Evolutionary conservation across 2,329 filamentous ascomycete species (phyloP).

Genomic region (Cordyceps javanica): DNA sequence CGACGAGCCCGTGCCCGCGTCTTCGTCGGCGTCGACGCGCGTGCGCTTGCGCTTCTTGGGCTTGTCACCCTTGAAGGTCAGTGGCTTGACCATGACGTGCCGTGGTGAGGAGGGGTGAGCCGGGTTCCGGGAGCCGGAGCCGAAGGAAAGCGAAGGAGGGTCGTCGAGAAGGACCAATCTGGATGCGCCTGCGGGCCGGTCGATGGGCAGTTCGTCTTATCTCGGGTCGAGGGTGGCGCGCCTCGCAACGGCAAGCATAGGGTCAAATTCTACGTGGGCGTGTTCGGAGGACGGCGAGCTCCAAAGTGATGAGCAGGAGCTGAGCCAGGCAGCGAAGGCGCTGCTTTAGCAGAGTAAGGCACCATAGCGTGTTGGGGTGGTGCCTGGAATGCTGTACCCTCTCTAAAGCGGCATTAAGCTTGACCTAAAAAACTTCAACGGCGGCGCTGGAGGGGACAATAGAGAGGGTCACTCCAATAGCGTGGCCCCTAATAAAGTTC

Average conservation of each 20-base stretch:
- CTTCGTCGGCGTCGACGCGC: slow-evolving; percentile 39
- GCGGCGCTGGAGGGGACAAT: neutral
- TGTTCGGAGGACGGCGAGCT: slow-evolving; percentile 29
- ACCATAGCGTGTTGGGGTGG: too few species aligned
- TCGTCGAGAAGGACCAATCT: neutral
- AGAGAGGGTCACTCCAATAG: neutral
- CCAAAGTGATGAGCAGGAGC: slow-evolving; percentile 15
- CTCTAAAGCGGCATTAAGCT: neutral
- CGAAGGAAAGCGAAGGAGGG: neutral
- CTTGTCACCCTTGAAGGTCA: slow-evolving; percentile 96
- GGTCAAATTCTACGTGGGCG: too few species aligned
- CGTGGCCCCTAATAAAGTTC: neutral
- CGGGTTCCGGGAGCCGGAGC: neutral
- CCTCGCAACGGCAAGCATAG: slow-evolving; percentile 7
- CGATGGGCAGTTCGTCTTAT: neutral
- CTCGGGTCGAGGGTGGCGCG: neutral
- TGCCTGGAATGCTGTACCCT: neutral
- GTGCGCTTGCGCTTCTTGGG: slow-evolving; percentile 90
- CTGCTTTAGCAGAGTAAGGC: neutral
- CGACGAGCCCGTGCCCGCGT: slow-evolving; percentile 36
- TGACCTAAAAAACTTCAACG: neutral
- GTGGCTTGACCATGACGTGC: slow-evolving; percentile 71
- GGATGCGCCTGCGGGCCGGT: neutral
- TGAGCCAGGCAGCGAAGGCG: neutral
- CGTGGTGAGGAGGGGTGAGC: too few species aligned